Evolutionary conservation across 176 grass and related monocot genomes (phyloP), one percentile per base, ranked within the genome.

Genomic region (Oryza longistaminata): DNA sequence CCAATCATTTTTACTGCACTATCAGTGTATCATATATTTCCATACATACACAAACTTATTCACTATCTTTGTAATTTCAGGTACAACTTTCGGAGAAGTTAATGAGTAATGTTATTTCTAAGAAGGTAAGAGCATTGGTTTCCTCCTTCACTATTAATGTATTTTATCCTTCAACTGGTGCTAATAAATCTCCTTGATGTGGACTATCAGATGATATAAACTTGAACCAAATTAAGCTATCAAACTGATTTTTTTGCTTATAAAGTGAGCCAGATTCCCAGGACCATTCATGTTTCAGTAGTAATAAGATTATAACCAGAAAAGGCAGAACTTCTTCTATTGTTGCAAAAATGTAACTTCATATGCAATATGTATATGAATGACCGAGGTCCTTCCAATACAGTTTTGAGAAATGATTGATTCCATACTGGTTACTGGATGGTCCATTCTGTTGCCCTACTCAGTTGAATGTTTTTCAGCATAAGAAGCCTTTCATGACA

Each of bases 81-180:
- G 96, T 98, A 69, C 96, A 93, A 78, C 96, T 98, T 88, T 92
- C 96, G 4, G 96, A 98, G 89, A 93, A 88, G 83, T 90, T 98
- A 80, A 95, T 98, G 96, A 98, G 96, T 71, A 98, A 93, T 85
- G 86, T 98, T 73, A 79, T 95, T 74, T 95, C 89, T 82, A 95
- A 93, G 87, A 98, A 98, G 96, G 93, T 95, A 77, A 15, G 46
- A 61, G 11, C 73, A 74, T 37, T 78, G 70, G 34, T 66, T 60
- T 9, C 14, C 21, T 66, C 43, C 53, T 17, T 55, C 25, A 50
- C 16, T 50, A 3, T 19, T 39, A 44, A 21, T 55, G 34, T 73
- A 16, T 46, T 86, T 55, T n/a, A 82, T 71, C 37, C 45, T 45
- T 82, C 71, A 35, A 21, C 15, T 77, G 55, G 5, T 67, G 2